phyloP scores from a whole-genome alignment of 345 rosid species.

The Rhizophora mangle region DNA sequence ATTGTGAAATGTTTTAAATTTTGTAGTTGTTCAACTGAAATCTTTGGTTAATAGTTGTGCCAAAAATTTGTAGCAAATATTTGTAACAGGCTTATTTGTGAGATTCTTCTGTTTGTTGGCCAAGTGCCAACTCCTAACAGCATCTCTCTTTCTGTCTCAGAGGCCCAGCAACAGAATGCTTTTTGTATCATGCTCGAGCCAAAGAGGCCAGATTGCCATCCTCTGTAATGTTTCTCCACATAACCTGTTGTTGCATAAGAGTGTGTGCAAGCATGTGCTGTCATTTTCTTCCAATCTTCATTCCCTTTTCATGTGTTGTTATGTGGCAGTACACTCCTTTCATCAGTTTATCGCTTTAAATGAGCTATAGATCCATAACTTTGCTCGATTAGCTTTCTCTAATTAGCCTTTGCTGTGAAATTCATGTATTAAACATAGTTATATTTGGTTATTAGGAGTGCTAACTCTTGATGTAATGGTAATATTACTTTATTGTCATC shows the following conservation, averaged over 20 bases:
- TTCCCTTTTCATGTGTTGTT: too few species aligned
- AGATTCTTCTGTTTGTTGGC: neutral
- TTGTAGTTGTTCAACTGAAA: neutral
- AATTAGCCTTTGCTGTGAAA: too few species aligned
- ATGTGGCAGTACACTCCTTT: neutral
- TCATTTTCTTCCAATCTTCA: too few species aligned
- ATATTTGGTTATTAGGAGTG: too few species aligned
- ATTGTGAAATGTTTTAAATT: neutral
- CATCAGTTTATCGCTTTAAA: neutral
- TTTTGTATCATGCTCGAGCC: constrained; percentile 86
- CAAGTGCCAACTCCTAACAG: neutral
- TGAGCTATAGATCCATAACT: neutral
- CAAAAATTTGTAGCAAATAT: neutral
- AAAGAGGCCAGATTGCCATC: constrained; percentile 53
- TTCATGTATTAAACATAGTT: too few species aligned
- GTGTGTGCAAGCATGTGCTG: too few species aligned
- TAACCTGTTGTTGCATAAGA: constrained; percentile 8
- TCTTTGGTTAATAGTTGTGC: neutral
- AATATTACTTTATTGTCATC: too few species aligned
- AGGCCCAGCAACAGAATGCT: constrained; percentile 96
- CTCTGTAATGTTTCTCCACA: constrained; percentile 38
- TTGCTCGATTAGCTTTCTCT: neutral
- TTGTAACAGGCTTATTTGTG: neutral
- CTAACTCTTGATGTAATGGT: too few species aligned
- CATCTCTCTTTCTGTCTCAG: constrained; percentile 41